phyloP scores from a whole-genome alignment of 2,329 filamentous ascomycete genomes.

The Xylariaceae sp. region DNA sequence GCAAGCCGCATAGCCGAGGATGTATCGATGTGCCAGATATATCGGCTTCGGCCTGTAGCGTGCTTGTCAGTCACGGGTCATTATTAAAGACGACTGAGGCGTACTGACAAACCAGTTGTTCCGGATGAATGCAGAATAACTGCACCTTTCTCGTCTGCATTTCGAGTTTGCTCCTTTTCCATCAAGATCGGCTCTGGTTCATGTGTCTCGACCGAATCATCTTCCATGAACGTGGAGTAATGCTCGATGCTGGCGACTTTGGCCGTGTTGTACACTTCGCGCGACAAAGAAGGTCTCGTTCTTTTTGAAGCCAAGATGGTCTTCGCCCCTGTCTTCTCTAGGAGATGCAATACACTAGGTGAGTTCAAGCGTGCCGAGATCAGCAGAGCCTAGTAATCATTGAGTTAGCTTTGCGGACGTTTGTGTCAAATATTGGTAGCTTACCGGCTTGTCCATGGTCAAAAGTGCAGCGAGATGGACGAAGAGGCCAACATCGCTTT shows the following conservation, averaged over 20 bases:
- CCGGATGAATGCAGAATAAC: slow-evolving; percentile 34
- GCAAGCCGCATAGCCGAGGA: slow-evolving; percentile 28
- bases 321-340: slow-evolving; percentile 2
- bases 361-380: slow-evolving; percentile 22
- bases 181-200: background rate
- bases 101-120: slow-evolving; percentile 25
- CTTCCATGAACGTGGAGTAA: background rate
- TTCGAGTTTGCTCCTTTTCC: too few species aligned
- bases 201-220: background rate
- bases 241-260: slow-evolving; percentile 1
- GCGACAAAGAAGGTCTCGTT: slow-evolving; percentile 1
- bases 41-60: slow-evolving; percentile 30
- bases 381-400: slow-evolving; percentile 10
- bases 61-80: background rate
- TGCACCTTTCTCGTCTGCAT: slow-evolving; percentile 18
- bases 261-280: background rate
- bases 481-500: slow-evolving; percentile 15
- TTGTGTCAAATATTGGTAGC: background rate
- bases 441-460: slow-evolving; percentile 11
- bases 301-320: background rate
- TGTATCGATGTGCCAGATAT: slow-evolving; percentile 26
- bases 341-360: slow-evolving; percentile 7
- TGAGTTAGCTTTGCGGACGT: background rate
- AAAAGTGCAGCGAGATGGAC: slow-evolving; percentile 15
- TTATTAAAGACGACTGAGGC: background rate